Base-by-base conservation (phyloP, 1,284 basidiomycete species). In the Irpex rosettiformis region DNA sequence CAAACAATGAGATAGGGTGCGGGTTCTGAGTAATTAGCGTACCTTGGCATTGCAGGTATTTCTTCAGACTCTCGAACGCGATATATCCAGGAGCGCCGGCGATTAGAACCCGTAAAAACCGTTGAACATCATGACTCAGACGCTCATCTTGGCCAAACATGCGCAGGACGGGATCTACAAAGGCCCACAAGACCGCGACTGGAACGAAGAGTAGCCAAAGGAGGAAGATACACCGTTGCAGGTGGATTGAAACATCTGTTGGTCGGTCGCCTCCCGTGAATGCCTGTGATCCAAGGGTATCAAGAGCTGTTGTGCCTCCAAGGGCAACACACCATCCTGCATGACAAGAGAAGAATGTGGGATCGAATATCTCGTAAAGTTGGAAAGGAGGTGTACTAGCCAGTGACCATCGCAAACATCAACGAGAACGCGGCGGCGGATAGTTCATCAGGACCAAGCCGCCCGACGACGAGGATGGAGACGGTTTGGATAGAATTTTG, bases 41-140 rank as follows among this genome's bases (percentile, higher is more conserved):
- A 86, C 88, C 88, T 77, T 91, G 88, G 59, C 88, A 89, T 68
- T 91, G 88, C 22, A 91, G 69, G 70, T 90, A 91, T 71, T 89
- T 91, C 70, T 90, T 91, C 64, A 89, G 72, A 56, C 82, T 85
- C 69, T 91, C 89, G 60, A 91, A 91, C 6, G 82, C 86, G 61
- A 91, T 82, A 66, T 89, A 90, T 4, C 81, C 88, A 0, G 89
- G 88, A 0, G 83, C 86, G 1, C 84, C 88, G 42, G 84, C 57
- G 53, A 84, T 77, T 53, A 91, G 72, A 24, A 90, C 67, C 8
- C 88, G 80, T 62, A 90, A 73, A 66, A 88, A 88, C 16, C 66
- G 65, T 66, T 90, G 85, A 0, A 87, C 86, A 63, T 85, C 79
- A 52, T 69, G 70, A 61, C 83, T 81, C 42, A 91, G 78, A 18